phyloP scores from a whole-genome alignment of 2,329 filamentous ascomycete species.

The Bimuria novae-zelandiae region DNA sequence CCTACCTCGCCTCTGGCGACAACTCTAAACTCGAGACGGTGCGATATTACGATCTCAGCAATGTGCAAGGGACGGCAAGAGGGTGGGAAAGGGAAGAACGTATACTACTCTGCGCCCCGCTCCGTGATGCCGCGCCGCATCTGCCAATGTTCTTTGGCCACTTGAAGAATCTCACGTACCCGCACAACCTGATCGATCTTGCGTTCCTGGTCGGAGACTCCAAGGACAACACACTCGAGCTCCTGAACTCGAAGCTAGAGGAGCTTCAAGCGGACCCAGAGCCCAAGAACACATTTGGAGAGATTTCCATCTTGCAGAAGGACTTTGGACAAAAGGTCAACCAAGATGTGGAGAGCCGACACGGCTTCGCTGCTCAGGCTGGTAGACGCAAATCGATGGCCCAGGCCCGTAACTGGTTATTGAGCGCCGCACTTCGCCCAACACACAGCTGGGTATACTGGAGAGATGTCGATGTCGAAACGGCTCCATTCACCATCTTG shows the following conservation, averaged over 20 bases:
- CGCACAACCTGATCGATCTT: constrained; percentile 92
- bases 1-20: constrained; percentile 68
- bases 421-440: constrained; percentile 89
- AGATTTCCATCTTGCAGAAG: constrained; percentile 97
- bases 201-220: constrained; percentile 98
- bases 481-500: constrained; percentile 92
- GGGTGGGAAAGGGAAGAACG: constrained; percentile 97
- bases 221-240: constrained; percentile 82
- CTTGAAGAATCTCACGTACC: constrained; percentile 93
- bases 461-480: constrained; percentile 98
- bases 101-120: constrained; percentile 90
- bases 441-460: constrained; percentile 99
- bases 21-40: constrained; percentile 89
- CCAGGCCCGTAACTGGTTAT: constrained; percentile 93
- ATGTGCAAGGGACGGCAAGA: constrained; percentile 86
- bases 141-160: constrained; percentile 99
- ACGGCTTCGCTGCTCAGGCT: constrained; percentile 96
- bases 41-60: constrained; percentile 92
- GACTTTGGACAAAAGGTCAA: constrained; percentile 98
- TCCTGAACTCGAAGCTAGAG: constrained; percentile 76
- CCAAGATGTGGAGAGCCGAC: constrained; percentile 95
- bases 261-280: constrained; percentile 80
- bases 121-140: constrained; percentile 90
- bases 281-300: constrained; percentile 82
- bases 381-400: constrained; percentile 96